These are phyloP conservation scores for Pogostemon cablin DNA, from an alignment of 257 asterid species.

Conservation along the genomic window DNA sequence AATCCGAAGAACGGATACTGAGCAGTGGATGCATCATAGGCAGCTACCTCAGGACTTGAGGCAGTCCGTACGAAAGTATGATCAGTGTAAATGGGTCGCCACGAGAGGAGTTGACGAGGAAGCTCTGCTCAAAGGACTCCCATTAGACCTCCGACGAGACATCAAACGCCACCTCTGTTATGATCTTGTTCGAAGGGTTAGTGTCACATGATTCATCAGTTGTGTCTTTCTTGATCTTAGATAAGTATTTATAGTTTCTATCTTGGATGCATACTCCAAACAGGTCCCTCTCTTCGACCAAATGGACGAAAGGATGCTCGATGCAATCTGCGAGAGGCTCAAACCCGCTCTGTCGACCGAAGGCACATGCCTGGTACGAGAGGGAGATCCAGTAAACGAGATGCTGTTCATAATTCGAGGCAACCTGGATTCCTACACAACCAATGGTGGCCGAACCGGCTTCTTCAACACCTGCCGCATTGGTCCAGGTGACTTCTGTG, in stretches of 20 bases:
- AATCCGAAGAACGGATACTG: conserved; percentile 83
- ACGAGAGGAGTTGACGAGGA: conserved; percentile 97
- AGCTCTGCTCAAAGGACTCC: conserved; percentile 74
- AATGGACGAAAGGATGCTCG: conserved; percentile 91
- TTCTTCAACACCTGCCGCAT: conserved; percentile 87
- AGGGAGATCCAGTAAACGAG: conserved; percentile 94
- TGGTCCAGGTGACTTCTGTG: conserved; percentile 92
- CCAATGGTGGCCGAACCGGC: conserved; percentile 95
- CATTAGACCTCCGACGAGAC: conserved; percentile 89
- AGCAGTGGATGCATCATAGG: conserved; percentile 98
- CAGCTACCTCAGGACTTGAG: conserved; percentile 88
- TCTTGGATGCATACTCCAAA: background rate
- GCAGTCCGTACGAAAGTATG: conserved; percentile 84
- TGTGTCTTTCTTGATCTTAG: background rate
- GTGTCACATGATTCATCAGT: no score
- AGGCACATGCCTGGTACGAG: conserved; percentile 79
- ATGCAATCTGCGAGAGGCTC: conserved; percentile 94
- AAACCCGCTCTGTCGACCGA: conserved; percentile 82
- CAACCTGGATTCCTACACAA: conserved; percentile 87
- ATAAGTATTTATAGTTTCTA: background rate
- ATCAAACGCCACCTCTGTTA: conserved; percentile 96
- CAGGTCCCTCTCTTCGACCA: conserved; percentile 95
- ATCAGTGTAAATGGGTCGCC: conserved; percentile 93
- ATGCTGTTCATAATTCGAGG: conserved; percentile 93
- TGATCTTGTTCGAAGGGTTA: conserved; percentile 89